Percentiles rank a stretch among this genome's conserved stretches.
Evolutionary conservation across 1,284 basidiomycete genomes (phyloP).

Genomic region (Apiotrichum montevideense): DNA sequence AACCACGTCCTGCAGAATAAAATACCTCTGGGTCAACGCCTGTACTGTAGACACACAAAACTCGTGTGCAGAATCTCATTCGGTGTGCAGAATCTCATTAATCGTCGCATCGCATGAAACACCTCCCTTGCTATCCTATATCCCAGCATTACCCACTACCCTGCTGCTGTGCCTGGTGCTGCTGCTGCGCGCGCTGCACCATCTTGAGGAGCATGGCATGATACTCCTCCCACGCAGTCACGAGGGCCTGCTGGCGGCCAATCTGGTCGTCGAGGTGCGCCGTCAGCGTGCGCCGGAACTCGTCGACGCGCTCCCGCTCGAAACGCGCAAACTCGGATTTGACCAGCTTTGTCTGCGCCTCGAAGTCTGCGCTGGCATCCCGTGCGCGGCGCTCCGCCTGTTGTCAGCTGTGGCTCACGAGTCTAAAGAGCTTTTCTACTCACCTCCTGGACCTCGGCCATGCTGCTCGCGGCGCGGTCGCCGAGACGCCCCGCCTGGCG

Average conservation of each 20-base stretch:
- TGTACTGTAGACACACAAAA: too few species aligned
- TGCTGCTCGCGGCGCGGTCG: slow-evolving; percentile 40
- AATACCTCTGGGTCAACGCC: too few species aligned
- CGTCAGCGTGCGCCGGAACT: slow-evolving; percentile 42
- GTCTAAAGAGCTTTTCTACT: slow-evolving; percentile 18
- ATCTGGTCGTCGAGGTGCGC: slow-evolving; percentile 39
- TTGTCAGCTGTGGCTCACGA: slow-evolving; percentile 1
- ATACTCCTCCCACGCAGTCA: slow-evolving; percentile 41
- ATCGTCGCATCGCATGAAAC: too few species aligned
- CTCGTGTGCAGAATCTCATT: too few species aligned
- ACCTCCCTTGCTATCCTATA: too few species aligned
- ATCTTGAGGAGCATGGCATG: slow-evolving; percentile 34
- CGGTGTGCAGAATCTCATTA: too few species aligned
- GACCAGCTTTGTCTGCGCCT: slow-evolving; percentile 75
- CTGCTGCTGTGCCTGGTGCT: slow-evolving; percentile 4
- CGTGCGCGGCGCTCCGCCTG: slow-evolving; percentile 76
- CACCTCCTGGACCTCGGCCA: slow-evolving; percentile 74
- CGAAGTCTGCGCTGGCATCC: slow-evolving; percentile 79
- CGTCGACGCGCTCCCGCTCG: slow-evolving; percentile 80
- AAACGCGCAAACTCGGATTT: slow-evolving; percentile 90
- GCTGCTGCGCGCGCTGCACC: slow-evolving; percentile 32
- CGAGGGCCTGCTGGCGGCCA: slow-evolving; percentile 35
- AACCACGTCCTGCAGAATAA: too few species aligned
- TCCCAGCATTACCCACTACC: too few species aligned
- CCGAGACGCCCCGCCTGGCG: slow-evolving; percentile 56